phyloP scores from a whole-genome alignment of 2,329 filamentous ascomycete genomes.

The Akanthomyces lecanii region DNA sequence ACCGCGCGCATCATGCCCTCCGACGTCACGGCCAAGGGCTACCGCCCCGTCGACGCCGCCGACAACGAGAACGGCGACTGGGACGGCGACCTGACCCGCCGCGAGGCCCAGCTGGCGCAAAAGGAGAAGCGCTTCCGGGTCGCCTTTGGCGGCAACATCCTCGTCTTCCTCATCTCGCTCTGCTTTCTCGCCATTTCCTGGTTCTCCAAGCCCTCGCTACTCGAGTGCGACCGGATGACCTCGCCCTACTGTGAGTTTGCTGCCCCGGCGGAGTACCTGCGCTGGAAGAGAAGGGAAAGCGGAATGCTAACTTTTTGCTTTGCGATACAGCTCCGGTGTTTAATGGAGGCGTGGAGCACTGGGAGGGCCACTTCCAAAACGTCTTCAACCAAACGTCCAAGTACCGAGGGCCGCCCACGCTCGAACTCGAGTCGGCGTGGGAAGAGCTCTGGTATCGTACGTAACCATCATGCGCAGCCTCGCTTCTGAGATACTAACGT shows the following conservation, averaged over 20 bases:
- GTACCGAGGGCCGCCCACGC: constrained; percentile 16
- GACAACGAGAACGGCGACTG: constrained; percentile 5
- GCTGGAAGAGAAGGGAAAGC: neutral
- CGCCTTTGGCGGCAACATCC: neutral
- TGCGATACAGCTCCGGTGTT: constrained; percentile 8
- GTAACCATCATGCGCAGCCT: neutral
- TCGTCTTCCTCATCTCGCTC: neutral
- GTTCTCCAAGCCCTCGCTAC: constrained; percentile 8
- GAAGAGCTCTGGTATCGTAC: constrained; percentile 15
- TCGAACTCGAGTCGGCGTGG: constrained; percentile 12
- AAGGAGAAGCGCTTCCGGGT: constrained; percentile 1
- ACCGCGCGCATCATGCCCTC: neutral
- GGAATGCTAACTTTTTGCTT: neutral
- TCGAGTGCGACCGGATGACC: constrained; percentile 9
- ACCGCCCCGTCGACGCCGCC: constrained; percentile 3
- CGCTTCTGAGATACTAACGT: neutral
- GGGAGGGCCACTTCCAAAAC: constrained; percentile 15
- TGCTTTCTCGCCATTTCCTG: constrained; percentile 1
- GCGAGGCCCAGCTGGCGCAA: constrained; percentile 12
- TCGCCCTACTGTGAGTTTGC: constrained; percentile 13
- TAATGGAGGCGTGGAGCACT: constrained; percentile 10
- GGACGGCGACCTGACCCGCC: constrained; percentile 9
- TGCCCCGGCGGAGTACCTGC: too few relatives aligned
- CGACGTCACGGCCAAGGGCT: constrained; percentile 9
- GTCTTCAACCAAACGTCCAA: constrained; percentile 9